Percentiles rank a stretch among this genome's conserved stretches.
These are phyloP conservation scores for Medicago arabica DNA, from an alignment of 306 rosid genomes.

Conservation along the genomic window DNA sequence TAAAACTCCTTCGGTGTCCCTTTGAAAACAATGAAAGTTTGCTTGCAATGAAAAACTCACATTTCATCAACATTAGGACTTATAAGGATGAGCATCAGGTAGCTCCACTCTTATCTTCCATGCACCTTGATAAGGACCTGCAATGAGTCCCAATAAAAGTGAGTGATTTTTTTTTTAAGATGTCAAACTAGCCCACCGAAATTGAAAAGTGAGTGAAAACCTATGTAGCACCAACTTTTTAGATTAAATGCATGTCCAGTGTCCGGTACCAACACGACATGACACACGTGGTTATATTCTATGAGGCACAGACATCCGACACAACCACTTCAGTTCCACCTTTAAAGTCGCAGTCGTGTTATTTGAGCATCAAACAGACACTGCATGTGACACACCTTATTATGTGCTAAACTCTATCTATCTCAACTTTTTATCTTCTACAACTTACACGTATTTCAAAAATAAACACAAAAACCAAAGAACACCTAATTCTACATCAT, in stretches of 20 bases:
- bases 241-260: too few relatives aligned
- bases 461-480: too few relatives aligned
- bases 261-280: background rate
- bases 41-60: constrained; percentile 58
- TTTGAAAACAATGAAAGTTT: constrained; percentile 24
- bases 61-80: constrained; percentile 93
- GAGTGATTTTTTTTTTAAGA: too few relatives aligned
- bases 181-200: too few relatives aligned
- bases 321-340: background rate
- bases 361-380: too few relatives aligned
- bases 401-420: too few relatives aligned
- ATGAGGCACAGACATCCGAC: too few relatives aligned
- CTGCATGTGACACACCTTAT: too few relatives aligned
- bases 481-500: background rate
- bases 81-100: constrained; percentile 88
- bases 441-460: background rate
- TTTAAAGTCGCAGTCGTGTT: background rate
- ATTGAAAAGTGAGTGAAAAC: background rate
- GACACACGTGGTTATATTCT: too few relatives aligned
- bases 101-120: constrained; percentile 90
- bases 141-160: constrained; percentile 39
- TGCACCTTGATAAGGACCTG: constrained; percentile 82
- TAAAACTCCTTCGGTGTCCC: background rate
- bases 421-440: too few relatives aligned
- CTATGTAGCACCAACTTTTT: too few relatives aligned